Conservation (phyloP, 129 eudicot species). For the Saussurea involucrata region DNA sequence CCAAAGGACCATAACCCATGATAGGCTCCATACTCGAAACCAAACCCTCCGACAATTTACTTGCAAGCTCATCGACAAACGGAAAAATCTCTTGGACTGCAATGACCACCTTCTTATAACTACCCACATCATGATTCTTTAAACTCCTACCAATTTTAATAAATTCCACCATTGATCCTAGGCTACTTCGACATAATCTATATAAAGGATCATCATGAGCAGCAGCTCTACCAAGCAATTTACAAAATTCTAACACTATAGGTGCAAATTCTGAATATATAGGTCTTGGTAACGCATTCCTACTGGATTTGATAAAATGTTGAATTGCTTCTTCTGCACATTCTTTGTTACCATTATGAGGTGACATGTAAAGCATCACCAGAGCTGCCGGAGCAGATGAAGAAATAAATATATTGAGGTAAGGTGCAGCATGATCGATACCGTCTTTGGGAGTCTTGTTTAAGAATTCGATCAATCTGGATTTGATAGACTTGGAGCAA, state of each 20-base stretch:
- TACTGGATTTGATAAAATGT: slow-evolving; percentile 28
- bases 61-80: slow-evolving; percentile 49
- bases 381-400: slow-evolving; percentile 49
- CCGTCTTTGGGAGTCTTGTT: background rate
- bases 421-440: slow-evolving; percentile 23
- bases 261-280: slow-evolving; percentile 31
- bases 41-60: slow-evolving; percentile 34
- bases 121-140: background rate
- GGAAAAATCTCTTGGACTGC: slow-evolving; percentile 40
- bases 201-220: slow-evolving; percentile 44
- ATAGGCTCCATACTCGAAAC: slow-evolving; percentile 23
- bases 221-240: slow-evolving; percentile 35
- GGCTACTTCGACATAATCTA: slow-evolving; percentile 42
- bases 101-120: slow-evolving; percentile 7
- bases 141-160: slow-evolving; percentile 21
- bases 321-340: slow-evolving; percentile 43
- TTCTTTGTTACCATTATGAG: slow-evolving; percentile 26
- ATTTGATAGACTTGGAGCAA: background rate
- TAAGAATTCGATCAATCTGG: background rate
- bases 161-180: slow-evolving; percentile 51
- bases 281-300: slow-evolving; percentile 18
- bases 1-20: slow-evolving; percentile 19
- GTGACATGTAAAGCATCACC: slow-evolving; percentile 57
- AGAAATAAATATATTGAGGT: slow-evolving; percentile 44
- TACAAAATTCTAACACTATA: slow-evolving; percentile 66